phyloP scores from a whole-genome alignment of 2,329 filamentous ascomycete genomes.

The Aspergillus unguis region DNA sequence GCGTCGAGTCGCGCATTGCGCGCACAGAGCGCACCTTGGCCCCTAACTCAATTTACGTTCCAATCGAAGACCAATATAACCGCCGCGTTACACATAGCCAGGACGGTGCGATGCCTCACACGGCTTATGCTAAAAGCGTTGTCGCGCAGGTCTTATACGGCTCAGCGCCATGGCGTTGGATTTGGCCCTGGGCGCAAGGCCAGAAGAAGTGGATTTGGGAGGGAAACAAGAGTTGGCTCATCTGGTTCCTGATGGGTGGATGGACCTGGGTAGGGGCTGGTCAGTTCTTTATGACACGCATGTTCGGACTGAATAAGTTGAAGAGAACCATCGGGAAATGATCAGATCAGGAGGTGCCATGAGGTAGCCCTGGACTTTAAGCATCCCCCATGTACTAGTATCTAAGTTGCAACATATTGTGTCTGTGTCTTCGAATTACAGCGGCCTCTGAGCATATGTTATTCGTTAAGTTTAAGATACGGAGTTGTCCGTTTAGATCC shows the following conservation, averaged over 20 bases:
- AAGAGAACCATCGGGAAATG: constrained; percentile 22
- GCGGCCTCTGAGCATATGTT: too few relatives aligned
- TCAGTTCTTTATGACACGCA: constrained; percentile 47
- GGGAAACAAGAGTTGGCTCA: constrained; percentile 50
- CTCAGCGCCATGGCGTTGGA: constrained; percentile 45
- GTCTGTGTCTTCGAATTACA: too few relatives aligned
- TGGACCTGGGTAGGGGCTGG: constrained; percentile 43
- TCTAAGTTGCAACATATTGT: too few relatives aligned
- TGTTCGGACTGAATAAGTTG: constrained; percentile 52
- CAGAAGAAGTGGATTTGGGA: constrained; percentile 46
- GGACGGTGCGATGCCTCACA: constrained; percentile 50
- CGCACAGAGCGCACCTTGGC: constrained; percentile 49
- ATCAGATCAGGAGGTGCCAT: background rate
- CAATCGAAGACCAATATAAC: constrained; percentile 52
- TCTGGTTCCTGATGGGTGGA: constrained; percentile 50
- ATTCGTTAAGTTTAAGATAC: too few relatives aligned
- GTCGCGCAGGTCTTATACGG: constrained; percentile 52
- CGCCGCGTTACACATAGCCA: constrained; percentile 54
- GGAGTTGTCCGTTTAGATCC: too few relatives aligned
- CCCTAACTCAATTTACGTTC: constrained; percentile 50
- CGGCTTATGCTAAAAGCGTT: constrained; percentile 54
- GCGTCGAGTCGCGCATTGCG: constrained; percentile 58
- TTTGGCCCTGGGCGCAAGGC: constrained; percentile 48
- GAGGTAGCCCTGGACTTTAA: too few relatives aligned
- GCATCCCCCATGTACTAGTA: too few relatives aligned